A percentile compares a stretch with the other conserved stretches of the same genome.
Conservation (phyloP, 2,329 filamentous ascomycete genomes). For the Fusarium coicis region DNA sequence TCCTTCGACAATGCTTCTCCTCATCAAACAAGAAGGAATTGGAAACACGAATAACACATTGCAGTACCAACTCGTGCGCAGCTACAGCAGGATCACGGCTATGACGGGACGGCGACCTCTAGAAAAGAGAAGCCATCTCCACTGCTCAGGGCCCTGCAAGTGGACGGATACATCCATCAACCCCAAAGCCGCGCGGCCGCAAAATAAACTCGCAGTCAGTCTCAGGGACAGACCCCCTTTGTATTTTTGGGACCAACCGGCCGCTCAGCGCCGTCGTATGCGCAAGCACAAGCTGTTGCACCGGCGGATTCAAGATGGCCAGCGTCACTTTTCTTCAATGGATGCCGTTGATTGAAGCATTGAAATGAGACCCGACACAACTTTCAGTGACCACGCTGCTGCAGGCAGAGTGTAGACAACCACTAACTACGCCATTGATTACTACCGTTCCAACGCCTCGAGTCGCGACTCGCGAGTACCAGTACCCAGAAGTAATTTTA, state of each 20-base stretch:
- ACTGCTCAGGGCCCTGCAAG: constrained; percentile 28
- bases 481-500: constrained; percentile 21
- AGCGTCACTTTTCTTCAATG: not conserved
- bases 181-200: constrained; percentile 36
- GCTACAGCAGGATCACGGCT: constrained; percentile 25
- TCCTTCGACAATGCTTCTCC: constrained; percentile 8
- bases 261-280: constrained; percentile 9
- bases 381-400: not conserved
- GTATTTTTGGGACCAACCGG: not conserved
- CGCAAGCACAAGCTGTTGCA: constrained; percentile 14
- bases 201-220: constrained; percentile 38
- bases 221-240: constrained; percentile 26
- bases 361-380: not conserved
- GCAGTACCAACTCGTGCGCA: constrained; percentile 22
- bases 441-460: not conserved
- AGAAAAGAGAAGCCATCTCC: constrained; percentile 34
- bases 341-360: not conserved
- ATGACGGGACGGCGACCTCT: constrained; percentile 31
- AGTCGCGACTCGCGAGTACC: not conserved
- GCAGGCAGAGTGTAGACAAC: not conserved
- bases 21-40: not conserved
- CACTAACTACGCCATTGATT: constrained; percentile 1
- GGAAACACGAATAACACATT: constrained; percentile 23
- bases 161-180: constrained; percentile 30
- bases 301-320: constrained; percentile 12